Evolutionary conservation across 805 yeast species (phyloP).

Genomic region (Myxozyma geophila): DNA sequence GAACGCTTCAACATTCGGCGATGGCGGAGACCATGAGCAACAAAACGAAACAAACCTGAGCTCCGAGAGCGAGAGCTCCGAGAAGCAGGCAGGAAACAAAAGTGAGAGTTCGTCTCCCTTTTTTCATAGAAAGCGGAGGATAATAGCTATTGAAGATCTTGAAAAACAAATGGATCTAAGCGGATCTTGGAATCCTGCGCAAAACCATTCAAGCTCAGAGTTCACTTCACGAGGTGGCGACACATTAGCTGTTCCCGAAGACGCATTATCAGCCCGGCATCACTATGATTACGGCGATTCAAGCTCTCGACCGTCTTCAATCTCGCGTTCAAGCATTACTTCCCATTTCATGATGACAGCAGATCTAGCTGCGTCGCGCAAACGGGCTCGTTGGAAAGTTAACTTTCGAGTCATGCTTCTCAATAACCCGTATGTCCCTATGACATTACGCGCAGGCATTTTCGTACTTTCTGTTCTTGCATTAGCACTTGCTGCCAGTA

Average conservation of each 20-base stretch:
- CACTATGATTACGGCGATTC: conserved; percentile 2
- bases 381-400: conserved; percentile 54
- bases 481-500: conserved; percentile 69
- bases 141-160: conserved; percentile 25
- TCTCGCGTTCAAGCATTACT: conserved; percentile 12
- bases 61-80: not conserved
- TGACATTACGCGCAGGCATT: conserved; percentile 67
- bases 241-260: conserved; percentile 12
- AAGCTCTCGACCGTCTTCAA: not conserved
- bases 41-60: not conserved
- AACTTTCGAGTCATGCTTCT: conserved; percentile 62
- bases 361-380: conserved; percentile 22
- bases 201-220: conserved; percentile 18
- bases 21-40: not conserved
- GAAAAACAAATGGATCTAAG: conserved; percentile 35
- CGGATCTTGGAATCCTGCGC: conserved; percentile 33
- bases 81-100: not conserved
- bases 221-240: not conserved
- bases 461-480: conserved; percentile 67
- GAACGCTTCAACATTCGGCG: not conserved
- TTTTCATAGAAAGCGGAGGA: conserved; percentile 18
- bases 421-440: conserved; percentile 79
- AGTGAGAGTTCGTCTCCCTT: not conserved
- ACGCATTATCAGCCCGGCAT: conserved; percentile 16
- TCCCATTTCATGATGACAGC: conserved; percentile 34